A percentile compares a stretch with the other conserved stretches of the same genome.
These are phyloP conservation scores for Sistotremastrum niveocremeum DNA, from an alignment of 768 basidiomycete species.

Conservation along the genomic window DNA sequence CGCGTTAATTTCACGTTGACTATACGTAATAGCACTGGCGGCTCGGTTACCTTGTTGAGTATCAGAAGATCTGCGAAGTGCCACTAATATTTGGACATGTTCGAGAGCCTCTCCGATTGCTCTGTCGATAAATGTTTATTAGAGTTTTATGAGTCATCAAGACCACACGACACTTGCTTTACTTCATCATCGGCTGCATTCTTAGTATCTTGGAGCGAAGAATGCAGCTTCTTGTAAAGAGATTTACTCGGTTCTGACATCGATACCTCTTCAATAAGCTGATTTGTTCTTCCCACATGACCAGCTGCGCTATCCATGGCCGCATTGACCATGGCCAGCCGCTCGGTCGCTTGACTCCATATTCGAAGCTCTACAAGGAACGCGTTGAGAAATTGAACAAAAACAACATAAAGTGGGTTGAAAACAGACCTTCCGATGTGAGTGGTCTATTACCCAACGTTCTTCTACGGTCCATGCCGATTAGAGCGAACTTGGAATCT, in stretches of 20 bases:
- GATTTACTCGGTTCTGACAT: slow-evolving; percentile 19
- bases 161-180: slow-evolving; percentile 31
- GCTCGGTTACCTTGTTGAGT: slow-evolving; percentile 35
- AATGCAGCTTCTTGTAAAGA: slow-evolving; percentile 45
- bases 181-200: slow-evolving; percentile 44
- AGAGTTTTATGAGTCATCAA: slow-evolving; percentile 1
- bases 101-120: slow-evolving; percentile 63
- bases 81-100: slow-evolving; percentile 53
- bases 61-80: slow-evolving; percentile 59
- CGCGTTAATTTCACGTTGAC: background rate
- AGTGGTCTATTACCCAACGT: no score
- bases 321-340: no score
- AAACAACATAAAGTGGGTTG: no score
- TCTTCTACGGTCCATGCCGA: no score
- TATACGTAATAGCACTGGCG: slow-evolving; percentile 1
- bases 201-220: slow-evolving; percentile 52
- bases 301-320: no score
- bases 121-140: slow-evolving; percentile 22
- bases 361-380: no score
- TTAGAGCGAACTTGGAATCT: no score
- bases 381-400: no score
- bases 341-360: no score
- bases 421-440: no score
- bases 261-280: no score
- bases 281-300: no score